These are phyloP conservation scores for Pseudogymnoascus sp. DNA, from an alignment of 2,329 filamentous ascomycete species.

Conservation along the genomic window DNA sequence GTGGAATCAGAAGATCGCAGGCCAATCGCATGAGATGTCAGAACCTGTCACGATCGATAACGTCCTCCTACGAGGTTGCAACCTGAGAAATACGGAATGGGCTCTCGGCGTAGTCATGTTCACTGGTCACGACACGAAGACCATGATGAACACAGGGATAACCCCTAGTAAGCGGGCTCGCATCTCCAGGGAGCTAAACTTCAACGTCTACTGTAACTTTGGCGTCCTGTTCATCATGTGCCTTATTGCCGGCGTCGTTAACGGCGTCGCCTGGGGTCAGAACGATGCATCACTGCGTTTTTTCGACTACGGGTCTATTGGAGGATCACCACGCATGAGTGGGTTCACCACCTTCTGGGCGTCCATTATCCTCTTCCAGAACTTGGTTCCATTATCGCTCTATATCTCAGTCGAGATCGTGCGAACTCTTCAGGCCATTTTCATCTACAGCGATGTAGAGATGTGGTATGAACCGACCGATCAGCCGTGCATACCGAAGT, in stretches of 20 bases:
- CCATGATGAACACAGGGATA: slow-evolving; percentile 96
- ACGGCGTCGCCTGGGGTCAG: slow-evolving; percentile 74
- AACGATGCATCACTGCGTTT: slow-evolving; percentile 65
- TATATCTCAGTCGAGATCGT: slow-evolving; percentile 98
- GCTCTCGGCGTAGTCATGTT: slow-evolving; percentile 88
- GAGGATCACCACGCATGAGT: slow-evolving; percentile 28
- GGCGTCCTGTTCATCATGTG: slow-evolving; percentile 83
- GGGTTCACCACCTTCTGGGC: slow-evolving; percentile 98
- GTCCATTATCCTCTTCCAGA: slow-evolving; percentile 90
- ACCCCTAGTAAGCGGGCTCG: slow-evolving; percentile 89
- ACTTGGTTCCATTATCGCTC: slow-evolving; percentile 94
- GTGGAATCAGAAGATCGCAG: slow-evolving; percentile 69
- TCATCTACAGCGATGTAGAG: slow-evolving; percentile 90
- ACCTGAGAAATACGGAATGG: slow-evolving; percentile 94
- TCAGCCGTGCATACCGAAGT: slow-evolving; percentile 91
- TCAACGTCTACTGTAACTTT: slow-evolving; percentile 97
- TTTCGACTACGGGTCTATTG: slow-evolving; percentile 74
- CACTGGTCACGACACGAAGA: slow-evolving; percentile 94
- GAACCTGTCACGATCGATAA: slow-evolving; percentile 96
- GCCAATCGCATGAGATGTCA: slow-evolving; percentile 64
- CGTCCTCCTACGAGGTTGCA: slow-evolving; percentile 83
- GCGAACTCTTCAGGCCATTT: slow-evolving; percentile 83
- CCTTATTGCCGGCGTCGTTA: slow-evolving; percentile 72
- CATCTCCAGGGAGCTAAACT: slow-evolving; percentile 89
- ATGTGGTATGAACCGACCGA: slow-evolving; percentile 98